Conservation (phyloP, 2,329 filamentous ascomycete genomes). For the Colletotrichum spinosum region DNA sequence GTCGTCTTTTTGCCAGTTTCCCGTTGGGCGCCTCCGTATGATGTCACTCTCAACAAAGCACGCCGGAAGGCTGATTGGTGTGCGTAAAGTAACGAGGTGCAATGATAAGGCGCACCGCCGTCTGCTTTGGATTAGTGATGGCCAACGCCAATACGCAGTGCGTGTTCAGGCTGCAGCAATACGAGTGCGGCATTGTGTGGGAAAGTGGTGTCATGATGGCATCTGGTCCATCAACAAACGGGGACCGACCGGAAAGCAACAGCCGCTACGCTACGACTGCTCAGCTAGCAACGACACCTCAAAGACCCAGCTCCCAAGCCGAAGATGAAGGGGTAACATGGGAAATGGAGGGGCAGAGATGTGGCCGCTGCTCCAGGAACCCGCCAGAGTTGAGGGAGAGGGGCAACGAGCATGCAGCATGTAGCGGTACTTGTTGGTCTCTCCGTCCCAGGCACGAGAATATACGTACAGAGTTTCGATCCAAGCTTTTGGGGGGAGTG, state of each 20-base stretch:
- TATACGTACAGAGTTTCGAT: neutral
- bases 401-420: neutral
- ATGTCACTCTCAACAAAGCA: constrained; percentile 19
- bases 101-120: constrained; percentile 1
- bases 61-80: constrained; percentile 11
- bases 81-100: too few species aligned
- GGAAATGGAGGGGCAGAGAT: constrained; percentile 29
- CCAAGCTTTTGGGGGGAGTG: constrained; percentile 26
- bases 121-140: neutral
- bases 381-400: constrained; percentile 23
- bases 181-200: constrained; percentile 18
- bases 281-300: constrained; percentile 6
- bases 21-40: constrained; percentile 20
- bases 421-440: constrained; percentile 25
- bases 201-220: constrained; percentile 34
- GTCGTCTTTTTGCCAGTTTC: constrained; percentile 11
- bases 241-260: constrained; percentile 24
- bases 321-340: constrained; percentile 15
- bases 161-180: constrained; percentile 11
- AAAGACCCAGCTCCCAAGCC: constrained; percentile 3
- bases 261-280: constrained; percentile 13
- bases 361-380: constrained; percentile 30
- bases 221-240: constrained; percentile 21
- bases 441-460: neutral
- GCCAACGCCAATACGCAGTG: neutral